These are phyloP conservation scores for Neospora caninum DNA, from an alignment of 169 alveolate species.

Conservation along the genomic window DNA sequence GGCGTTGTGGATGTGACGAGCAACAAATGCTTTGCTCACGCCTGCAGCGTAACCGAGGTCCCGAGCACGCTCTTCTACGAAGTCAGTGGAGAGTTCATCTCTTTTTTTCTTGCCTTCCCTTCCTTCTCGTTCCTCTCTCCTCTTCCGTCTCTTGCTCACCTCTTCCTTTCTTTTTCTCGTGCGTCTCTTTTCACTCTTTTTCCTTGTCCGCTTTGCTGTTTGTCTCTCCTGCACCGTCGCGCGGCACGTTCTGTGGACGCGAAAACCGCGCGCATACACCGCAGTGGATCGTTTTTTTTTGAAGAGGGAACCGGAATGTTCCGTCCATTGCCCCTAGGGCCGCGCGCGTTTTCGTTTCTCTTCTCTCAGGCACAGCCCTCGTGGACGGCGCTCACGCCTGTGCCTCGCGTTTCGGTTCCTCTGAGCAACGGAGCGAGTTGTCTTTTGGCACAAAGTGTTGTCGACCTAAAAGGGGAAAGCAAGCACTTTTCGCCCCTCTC, in stretches of 20 bases:
- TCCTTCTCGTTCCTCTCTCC: constrained; percentile 61
- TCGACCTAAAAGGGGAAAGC: too few species aligned
- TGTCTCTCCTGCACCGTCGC: not conserved
- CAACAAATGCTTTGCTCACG: not conserved
- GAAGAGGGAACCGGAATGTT: too few species aligned
- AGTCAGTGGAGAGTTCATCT: not conserved
- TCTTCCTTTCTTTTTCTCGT: not conserved
- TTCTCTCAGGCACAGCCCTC: too few species aligned
- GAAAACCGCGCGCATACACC: too few species aligned
- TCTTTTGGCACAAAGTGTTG: too few species aligned
- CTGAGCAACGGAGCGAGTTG: too few species aligned
- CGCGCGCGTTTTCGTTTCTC: too few species aligned
- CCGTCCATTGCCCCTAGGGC: too few species aligned
- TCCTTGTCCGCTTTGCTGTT: not conserved
- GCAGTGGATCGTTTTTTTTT: too few species aligned
- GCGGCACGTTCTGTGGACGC: not conserved
- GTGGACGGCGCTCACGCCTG: too few species aligned
- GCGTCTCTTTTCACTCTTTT: not conserved
- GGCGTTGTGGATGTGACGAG: constrained; percentile 7
- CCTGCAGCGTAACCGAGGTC: not conserved
- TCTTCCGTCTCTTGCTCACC: not conserved
- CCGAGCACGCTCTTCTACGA: not conserved
- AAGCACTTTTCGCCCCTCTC: too few species aligned
- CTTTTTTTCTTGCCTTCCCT: constrained; percentile 93
- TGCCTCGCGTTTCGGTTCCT: too few species aligned